Percentiles rank a stretch among this genome's conserved stretches.
These are phyloP conservation scores for Gyrodon lividus DNA, from an alignment of 768 basidiomycete genomes.

Conservation along the genomic window DNA sequence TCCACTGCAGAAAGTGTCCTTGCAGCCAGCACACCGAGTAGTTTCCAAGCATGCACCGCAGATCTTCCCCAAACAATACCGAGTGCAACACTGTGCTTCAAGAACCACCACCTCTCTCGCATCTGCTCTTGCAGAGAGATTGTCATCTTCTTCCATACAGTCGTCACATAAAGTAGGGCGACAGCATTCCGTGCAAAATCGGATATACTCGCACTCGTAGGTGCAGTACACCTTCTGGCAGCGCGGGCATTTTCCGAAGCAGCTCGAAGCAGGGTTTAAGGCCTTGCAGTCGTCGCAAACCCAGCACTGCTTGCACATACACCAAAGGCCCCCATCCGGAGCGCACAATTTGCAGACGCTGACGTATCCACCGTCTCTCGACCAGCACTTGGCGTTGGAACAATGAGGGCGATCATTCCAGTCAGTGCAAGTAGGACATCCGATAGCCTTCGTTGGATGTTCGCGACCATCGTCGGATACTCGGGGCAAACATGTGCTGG, in stretches of 20 bases:
- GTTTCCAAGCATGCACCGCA: conserved; percentile 13
- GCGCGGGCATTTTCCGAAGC: conserved; percentile 16
- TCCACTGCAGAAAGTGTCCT: conserved; percentile 10
- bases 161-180: conserved; percentile 24
- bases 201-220: conserved; percentile 24
- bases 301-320: conserved; percentile 20
- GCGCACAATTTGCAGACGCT: conserved; percentile 19
- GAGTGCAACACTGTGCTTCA: neutral
- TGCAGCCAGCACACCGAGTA: conserved; percentile 14
- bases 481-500: neutral
- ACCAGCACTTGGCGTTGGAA: conserved; percentile 19
- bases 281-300: conserved; percentile 24
- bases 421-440: conserved; percentile 8
- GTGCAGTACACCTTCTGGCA: conserved; percentile 19
- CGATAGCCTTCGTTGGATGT: conserved; percentile 15
- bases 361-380: conserved; percentile 6
- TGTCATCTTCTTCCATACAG: conserved; percentile 25
- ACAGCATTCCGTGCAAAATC: conserved; percentile 17
- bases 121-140: neutral
- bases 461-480: conserved; percentile 5
- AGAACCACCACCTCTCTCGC: conserved; percentile 13
- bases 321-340: conserved; percentile 19
- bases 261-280: neutral
- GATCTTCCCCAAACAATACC: conserved; percentile 7
- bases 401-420: conserved; percentile 10